phyloP scores from a whole-genome alignment of 768 basidiomycete genomes.

The Hemileccinum impolitum region DNA sequence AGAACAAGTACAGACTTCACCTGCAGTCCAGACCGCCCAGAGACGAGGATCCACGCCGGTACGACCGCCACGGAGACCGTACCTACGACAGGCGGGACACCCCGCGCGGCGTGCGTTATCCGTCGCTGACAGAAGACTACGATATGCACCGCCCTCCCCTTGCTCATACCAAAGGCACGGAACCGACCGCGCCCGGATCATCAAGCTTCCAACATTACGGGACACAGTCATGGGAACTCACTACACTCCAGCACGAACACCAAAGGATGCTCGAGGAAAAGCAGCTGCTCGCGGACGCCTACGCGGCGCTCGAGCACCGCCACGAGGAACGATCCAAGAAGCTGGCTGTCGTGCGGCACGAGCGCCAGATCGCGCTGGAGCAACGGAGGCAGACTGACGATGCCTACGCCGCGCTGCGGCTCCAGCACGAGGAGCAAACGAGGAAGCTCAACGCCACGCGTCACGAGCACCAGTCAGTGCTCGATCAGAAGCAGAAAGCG shows the following conservation, averaged over 20 bases:
- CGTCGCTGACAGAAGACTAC: neutral
- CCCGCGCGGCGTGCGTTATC: neutral
- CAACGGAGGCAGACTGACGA: conserved; percentile 9
- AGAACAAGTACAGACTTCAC: too few species aligned
- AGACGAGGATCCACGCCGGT: neutral
- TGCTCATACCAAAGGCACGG: neutral
- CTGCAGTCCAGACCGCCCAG: neutral
- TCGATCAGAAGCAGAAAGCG: conserved; percentile 3
- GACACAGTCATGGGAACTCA: conserved; percentile 6
- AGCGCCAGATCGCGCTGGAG: conserved; percentile 2
- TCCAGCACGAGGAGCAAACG: conserved; percentile 10
- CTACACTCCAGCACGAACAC: conserved; percentile 2
- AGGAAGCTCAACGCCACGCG: conserved; percentile 5
- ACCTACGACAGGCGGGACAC: neutral
- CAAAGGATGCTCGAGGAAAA: conserved; percentile 6
- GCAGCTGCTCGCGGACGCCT: neutral
- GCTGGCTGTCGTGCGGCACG: neutral
- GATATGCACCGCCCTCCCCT: neutral
- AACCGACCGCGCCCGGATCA: neutral
- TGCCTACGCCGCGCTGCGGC: conserved; percentile 16
- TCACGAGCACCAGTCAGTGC: neutral
- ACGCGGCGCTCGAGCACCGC: conserved; percentile 1
- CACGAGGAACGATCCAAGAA: conserved; percentile 9
- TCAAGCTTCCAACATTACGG: neutral
- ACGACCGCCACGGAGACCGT: too few species aligned